phyloP scores from a whole-genome alignment of 345 rosid species.

The Cardamine occulta region DNA sequence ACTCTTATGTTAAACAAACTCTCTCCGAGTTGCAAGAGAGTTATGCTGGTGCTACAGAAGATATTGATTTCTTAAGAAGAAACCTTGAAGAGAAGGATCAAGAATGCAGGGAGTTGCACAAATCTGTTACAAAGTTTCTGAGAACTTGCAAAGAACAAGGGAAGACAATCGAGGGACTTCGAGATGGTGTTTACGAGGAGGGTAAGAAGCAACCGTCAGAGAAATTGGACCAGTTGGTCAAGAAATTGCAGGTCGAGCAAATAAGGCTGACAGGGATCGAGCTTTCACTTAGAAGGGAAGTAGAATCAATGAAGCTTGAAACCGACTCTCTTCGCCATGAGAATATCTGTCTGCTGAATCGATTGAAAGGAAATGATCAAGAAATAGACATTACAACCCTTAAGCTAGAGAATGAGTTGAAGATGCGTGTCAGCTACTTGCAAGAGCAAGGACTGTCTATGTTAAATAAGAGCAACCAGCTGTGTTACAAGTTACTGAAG shows the following conservation, averaged over 20 bases:
- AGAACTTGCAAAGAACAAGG: constrained; percentile 86
- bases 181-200: constrained; percentile 56
- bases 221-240: constrained; percentile 52
- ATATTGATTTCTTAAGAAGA: constrained; percentile 58
- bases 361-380: constrained; percentile 65
- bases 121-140: constrained; percentile 63
- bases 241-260: constrained; percentile 76
- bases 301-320: constrained; percentile 67
- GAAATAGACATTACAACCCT: constrained; percentile 58
- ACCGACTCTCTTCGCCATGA: constrained; percentile 82
- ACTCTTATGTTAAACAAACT: constrained; percentile 53
- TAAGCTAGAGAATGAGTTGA: constrained; percentile 76
- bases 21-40: constrained; percentile 65
- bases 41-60: constrained; percentile 55
- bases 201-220: constrained; percentile 51
- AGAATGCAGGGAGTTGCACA: constrained; percentile 90
- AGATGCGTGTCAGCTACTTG: constrained; percentile 62
- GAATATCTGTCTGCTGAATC: constrained; percentile 74
- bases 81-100: constrained; percentile 83
- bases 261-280: constrained; percentile 84
- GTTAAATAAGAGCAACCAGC: constrained; percentile 63
- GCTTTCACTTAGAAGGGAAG: constrained; percentile 74
- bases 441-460: constrained; percentile 79
- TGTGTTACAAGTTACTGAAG: constrained; percentile 68
- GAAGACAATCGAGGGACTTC: constrained; percentile 84